Evolutionary conservation across 2,329 filamentous ascomycete genomes (phyloP).

Genomic region (Emergomyces orientalis): DNA sequence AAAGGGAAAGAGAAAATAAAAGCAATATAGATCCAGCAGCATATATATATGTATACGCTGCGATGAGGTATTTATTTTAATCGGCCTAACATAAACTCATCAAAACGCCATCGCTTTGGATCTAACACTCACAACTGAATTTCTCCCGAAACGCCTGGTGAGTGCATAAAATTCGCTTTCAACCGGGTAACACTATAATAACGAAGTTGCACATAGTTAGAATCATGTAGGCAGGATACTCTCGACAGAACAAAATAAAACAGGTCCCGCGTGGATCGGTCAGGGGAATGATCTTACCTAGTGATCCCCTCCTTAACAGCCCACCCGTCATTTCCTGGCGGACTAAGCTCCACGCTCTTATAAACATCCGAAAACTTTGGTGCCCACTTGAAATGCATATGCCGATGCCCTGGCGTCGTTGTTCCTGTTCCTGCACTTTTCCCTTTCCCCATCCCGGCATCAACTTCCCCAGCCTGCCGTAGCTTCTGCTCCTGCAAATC

Average conservation of each 20-base stretch:
- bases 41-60: slow-evolving; percentile 2
- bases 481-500: slow-evolving; percentile 65
- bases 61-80: slow-evolving; percentile 27
- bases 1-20: background rate
- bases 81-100: slow-evolving; percentile 10
- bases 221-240: background rate
- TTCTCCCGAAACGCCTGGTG: slow-evolving; percentile 56
- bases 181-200: slow-evolving; percentile 69
- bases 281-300: slow-evolving; percentile 46
- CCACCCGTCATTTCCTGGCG: slow-evolving; percentile 86
- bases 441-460: slow-evolving; percentile 22
- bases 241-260: background rate
- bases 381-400: slow-evolving; percentile 92
- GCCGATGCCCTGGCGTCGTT: slow-evolving; percentile 47
- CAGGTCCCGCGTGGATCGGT: background rate
- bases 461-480: slow-evolving; percentile 51
- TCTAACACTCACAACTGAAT: slow-evolving; percentile 66
- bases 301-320: slow-evolving; percentile 79
- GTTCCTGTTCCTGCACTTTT: slow-evolving; percentile 12
- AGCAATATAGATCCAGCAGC: background rate
- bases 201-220: background rate
- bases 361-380: slow-evolving; percentile 81
- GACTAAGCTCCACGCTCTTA: slow-evolving; percentile 69
- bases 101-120: slow-evolving; percentile 16
- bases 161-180: slow-evolving; percentile 86